Conservation (phyloP, 2,329 filamentous ascomycete genomes). For the Aspergillus caelatus region DNA sequence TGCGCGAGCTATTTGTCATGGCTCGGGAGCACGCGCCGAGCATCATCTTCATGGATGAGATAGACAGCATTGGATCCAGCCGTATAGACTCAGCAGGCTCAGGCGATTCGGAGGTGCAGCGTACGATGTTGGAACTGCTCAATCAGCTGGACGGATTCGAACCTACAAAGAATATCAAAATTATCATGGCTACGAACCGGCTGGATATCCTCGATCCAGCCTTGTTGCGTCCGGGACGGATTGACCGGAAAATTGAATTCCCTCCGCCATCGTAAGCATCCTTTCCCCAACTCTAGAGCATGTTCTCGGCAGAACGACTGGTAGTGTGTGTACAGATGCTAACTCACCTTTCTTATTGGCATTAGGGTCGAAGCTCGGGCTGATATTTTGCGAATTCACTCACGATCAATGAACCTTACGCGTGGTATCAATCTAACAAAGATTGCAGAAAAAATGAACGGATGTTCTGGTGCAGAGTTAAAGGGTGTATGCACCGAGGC, state of each 20-base stretch:
- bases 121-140: constrained; percentile 96
- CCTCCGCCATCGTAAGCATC: constrained; percentile 75
- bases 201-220: constrained; percentile 96
- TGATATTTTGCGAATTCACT: constrained; percentile 97
- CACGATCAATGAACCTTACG: constrained; percentile 96
- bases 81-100: constrained; percentile 94
- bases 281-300: background rate
- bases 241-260: constrained; percentile 99
- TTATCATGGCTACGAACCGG: constrained; percentile 99
- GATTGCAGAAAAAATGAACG: constrained; percentile 99
- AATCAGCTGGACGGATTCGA: constrained; percentile 99
- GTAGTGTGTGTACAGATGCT: constrained; percentile 15
- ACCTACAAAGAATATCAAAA: constrained; percentile 99
- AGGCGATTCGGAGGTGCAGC: constrained; percentile 96
- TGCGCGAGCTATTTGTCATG: constrained; percentile 99
- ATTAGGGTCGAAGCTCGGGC: constrained; percentile 82
- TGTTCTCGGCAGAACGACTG: background rate
- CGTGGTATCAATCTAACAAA: constrained; percentile 96
- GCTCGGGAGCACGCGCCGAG: constrained; percentile 95
- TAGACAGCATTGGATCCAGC: constrained; percentile 96
- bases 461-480: constrained; percentile 93
- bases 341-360: constrained; percentile 16
- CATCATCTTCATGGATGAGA: constrained; percentile 99
- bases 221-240: constrained; percentile 90
- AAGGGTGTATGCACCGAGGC: constrained; percentile 99